These are phyloP conservation scores for Jatropha podagrica DNA, from an alignment of 441 rosid genomes.

Conservation along the genomic window DNA sequence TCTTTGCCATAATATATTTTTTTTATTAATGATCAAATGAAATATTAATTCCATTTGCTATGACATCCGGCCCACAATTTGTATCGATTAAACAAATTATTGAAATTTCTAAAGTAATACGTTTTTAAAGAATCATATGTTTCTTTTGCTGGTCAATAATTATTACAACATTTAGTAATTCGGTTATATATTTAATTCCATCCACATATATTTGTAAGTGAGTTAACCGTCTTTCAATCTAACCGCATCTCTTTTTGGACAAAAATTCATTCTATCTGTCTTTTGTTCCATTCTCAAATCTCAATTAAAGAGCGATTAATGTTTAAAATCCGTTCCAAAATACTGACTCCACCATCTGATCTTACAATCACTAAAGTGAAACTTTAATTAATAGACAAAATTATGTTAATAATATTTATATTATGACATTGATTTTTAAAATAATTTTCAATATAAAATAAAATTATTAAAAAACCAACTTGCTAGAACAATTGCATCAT, in stretches of 20 bases:
- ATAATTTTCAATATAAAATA: too few relatives aligned
- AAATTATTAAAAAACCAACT: too few relatives aligned
- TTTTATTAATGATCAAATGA: background rate
- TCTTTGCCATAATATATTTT: too few relatives aligned
- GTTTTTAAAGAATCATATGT: slow-evolving; percentile 16
- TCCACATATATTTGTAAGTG: slow-evolving; percentile 9
- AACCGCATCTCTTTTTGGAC: slow-evolving; percentile 4
- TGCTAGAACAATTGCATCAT: too few relatives aligned
- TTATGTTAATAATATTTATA: too few relatives aligned
- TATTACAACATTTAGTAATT: slow-evolving; percentile 14
- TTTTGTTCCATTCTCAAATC: slow-evolving; percentile 7
- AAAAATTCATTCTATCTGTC: background rate
- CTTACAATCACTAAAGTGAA: too few relatives aligned
- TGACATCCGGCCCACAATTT: background rate
- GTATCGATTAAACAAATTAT: slow-evolving; percentile 12
- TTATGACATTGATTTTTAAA: too few relatives aligned
- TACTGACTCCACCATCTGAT: too few relatives aligned
- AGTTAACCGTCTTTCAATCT: background rate
- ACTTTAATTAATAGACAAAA: too few relatives aligned
- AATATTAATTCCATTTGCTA: background rate
- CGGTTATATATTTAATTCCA: slow-evolving; percentile 21
- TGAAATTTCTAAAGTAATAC: slow-evolving; percentile 11
- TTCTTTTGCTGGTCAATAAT: slow-evolving; percentile 17
- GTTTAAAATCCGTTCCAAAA: too few relatives aligned
- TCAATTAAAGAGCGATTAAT: too few relatives aligned